Conservation (phyloP, 768 basidiomycete species). For the Neoboletus magnificus region DNA sequence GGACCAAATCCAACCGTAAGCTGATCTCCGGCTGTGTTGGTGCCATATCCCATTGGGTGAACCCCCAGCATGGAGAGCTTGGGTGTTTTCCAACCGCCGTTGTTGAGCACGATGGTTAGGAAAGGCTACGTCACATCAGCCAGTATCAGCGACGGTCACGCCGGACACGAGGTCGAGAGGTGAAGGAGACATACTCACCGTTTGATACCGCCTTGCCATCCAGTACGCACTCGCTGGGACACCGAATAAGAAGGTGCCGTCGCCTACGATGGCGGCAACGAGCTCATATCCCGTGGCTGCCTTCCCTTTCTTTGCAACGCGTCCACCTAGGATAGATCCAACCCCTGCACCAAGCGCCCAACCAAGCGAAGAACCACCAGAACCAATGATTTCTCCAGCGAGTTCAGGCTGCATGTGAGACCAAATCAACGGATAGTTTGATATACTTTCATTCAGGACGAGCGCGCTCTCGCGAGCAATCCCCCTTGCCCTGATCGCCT, state of each 20-base stretch:
- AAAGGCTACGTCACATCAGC: conserved; percentile 48
- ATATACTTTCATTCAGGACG: conserved; percentile 62
- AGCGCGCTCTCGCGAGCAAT: conserved; percentile 42
- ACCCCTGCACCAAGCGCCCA: conserved; percentile 67
- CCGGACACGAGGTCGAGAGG: background rate
- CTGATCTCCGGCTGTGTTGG: conserved; percentile 40
- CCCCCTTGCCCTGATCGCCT: conserved; percentile 31
- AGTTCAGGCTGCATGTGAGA: conserved; percentile 51
- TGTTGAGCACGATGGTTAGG: conserved; percentile 67
- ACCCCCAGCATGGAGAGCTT: conserved; percentile 62
- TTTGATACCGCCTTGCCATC: conserved; percentile 68
- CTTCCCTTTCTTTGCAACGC: conserved; percentile 20
- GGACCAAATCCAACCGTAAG: conserved; percentile 68
- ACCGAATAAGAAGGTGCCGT: conserved; percentile 66
- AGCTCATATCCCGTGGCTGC: conserved; percentile 43
- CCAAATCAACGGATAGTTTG: conserved; percentile 54
- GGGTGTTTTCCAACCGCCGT: conserved; percentile 69
- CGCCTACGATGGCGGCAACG: conserved; percentile 59
- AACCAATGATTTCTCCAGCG: conserved; percentile 50
- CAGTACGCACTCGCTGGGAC: conserved; percentile 66
- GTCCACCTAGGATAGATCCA: conserved; percentile 50
- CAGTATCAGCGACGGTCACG: background rate
- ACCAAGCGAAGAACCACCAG: conserved; percentile 65
- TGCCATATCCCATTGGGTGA: conserved; percentile 57
- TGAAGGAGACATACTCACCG: conserved; percentile 38